Base-by-base conservation (phyloP, 768 basidiomycete genomes). In the Suillus spraguei region DNA sequence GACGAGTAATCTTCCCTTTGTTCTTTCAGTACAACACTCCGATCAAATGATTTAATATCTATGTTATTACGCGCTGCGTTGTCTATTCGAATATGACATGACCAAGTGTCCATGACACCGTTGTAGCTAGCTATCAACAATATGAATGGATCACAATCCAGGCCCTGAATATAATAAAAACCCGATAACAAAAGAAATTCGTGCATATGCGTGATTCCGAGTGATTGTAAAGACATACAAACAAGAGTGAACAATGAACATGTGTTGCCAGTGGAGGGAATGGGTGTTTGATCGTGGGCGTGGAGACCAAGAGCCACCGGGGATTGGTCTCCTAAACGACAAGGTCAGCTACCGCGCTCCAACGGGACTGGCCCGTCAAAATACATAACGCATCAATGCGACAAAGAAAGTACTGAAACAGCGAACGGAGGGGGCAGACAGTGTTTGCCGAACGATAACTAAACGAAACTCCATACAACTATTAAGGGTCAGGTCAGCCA, bases 251-350 rank as follows among this genome's bases (percentile, higher is more conserved):
- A 65, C 64, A 60, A 67, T 61, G 52, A 54, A 63, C 55, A 36
- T 59, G 28, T 47, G 55, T 59, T 65, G 64, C 64, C 64, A 67
- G 66, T 54, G 64, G 66, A 66, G 65, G 33, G 11, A 41, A 54
- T 68, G 69, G 63, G 55, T 60, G 54, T 62, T 67, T 66, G 66
- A 70, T 53, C 62, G 68, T 63, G 63, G 68, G 65, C 64, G 61
- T 66, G 68, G 61, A 65, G 68, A 66, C 61, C 73, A 70, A 74
- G 65, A 75, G 69, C 82, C 82, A 71, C 81, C 79, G 64, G 81
- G 81, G 81, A 73, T 78, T 67, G 74, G 71, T 70, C 74, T 79
- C 78, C 71, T 80, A 71, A 58, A 42, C 61, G 58, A 50, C 64
- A 54, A 44, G 32, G 24, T 56, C 62, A 54, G 53, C 44, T 59